phyloP scores from a whole-genome alignment of 257 asterid species.

The Datura wrightii region DNA sequence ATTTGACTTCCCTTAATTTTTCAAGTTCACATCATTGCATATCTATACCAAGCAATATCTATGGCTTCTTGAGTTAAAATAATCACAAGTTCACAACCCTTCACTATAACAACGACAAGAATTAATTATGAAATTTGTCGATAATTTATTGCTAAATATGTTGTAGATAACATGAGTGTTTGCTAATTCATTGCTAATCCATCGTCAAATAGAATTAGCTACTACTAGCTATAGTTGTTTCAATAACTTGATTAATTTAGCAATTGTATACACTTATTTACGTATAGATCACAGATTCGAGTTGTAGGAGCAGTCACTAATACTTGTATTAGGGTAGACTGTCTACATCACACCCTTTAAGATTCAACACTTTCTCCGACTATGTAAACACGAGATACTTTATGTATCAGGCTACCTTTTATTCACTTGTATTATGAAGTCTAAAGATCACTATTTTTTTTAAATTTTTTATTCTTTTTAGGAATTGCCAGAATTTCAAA shows the following conservation, averaged over 20 bases:
- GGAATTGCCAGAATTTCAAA: conserved; percentile 73
- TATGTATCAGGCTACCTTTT: background rate
- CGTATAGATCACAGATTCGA: background rate
- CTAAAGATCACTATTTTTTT: background rate
- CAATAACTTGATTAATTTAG: background rate
- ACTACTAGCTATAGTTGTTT: background rate
- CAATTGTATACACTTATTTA: background rate
- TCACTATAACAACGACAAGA: background rate
- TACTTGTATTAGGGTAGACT: background rate
- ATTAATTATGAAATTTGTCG: background rate
- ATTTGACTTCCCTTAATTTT: background rate
- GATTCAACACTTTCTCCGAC: too few relatives aligned
- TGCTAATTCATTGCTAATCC: background rate
- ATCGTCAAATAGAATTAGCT: background rate
- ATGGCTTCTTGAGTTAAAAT: background rate
- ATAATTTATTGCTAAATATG: background rate
- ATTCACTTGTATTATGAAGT: background rate
- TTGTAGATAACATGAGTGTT: background rate
- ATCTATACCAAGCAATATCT: background rate
- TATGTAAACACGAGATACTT: background rate
- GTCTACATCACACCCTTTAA: background rate
- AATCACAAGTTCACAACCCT: background rate
- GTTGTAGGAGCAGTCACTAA: background rate
- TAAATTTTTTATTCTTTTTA: conserved; percentile 8
- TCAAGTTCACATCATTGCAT: background rate